Conservation (phyloP, 352 stramenopile genomes). For the Pilasporangium apinafurcum region DNA sequence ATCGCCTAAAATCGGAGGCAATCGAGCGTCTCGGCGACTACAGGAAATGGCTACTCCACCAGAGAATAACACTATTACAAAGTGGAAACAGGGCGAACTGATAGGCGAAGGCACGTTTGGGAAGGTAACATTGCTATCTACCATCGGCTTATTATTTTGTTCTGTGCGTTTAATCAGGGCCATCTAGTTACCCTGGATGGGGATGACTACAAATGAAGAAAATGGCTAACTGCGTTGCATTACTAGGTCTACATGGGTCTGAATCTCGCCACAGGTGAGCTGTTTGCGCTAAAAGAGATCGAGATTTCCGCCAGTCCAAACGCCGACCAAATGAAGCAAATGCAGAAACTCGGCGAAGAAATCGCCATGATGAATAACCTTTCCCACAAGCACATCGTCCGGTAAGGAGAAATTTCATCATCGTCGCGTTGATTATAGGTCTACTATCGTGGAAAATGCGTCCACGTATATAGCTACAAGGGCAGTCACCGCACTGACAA, state of each 20-base stretch:
- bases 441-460: background rate
- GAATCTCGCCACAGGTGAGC: constrained; percentile 88
- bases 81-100: constrained; percentile 92
- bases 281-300: constrained; percentile 90
- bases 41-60: background rate
- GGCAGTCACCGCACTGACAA: constrained; percentile 69
- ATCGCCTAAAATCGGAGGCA: constrained; percentile 33
- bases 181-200: no score
- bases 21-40: constrained; percentile 1
- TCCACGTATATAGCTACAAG: constrained; percentile 47
- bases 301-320: constrained; percentile 58
- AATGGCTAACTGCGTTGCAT: background rate
- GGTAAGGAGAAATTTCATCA: constrained; percentile 53
- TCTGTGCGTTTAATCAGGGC: no score
- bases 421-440: background rate
- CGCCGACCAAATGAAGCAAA: constrained; percentile 45
- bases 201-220: background rate
- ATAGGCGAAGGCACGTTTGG: constrained; percentile 95
- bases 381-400: constrained; percentile 93
- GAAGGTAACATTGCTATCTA: constrained; percentile 18
- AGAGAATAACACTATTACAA: constrained; percentile 29
- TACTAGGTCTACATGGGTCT: constrained; percentile 95
- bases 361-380: constrained; percentile 94
- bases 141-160: background rate
- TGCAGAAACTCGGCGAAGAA: constrained; percentile 82